A percentile compares a stretch with the other conserved stretches of the same genome.
Evolutionary conservation across 805 yeast species (phyloP).

Genomic region (Zygosaccharomyces bisporus): DNA sequence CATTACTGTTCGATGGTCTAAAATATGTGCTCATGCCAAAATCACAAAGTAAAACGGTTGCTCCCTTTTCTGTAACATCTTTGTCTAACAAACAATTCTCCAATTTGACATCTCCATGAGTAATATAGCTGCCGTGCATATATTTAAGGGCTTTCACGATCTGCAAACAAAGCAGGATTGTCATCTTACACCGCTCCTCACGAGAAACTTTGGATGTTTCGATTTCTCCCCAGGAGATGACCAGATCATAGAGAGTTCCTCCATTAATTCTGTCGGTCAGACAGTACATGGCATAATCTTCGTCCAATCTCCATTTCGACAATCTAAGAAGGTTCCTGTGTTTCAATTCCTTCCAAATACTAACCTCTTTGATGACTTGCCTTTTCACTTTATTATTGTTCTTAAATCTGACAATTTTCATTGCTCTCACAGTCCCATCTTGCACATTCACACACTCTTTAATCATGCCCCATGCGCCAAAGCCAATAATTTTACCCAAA

Average conservation of each 20-base stretch:
- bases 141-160: conserved; percentile 57
- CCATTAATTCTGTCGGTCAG: conserved; percentile 64
- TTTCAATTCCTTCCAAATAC: conserved; percentile 66
- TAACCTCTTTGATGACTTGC: conserved; percentile 66
- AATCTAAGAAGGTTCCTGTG: conserved; percentile 67
- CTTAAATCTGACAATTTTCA: conserved; percentile 55
- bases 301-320: conserved; percentile 56
- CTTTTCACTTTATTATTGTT: conserved; percentile 49
- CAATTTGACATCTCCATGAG: conserved; percentile 79
- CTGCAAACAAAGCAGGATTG: conserved; percentile 46
- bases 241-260: conserved; percentile 79
- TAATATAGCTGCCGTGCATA: conserved; percentile 56
- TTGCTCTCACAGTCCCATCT: conserved; percentile 46
- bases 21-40: conserved; percentile 70
- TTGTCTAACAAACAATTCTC: conserved; percentile 71
- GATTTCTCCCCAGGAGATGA: conserved; percentile 59
- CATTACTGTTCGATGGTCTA: conserved; percentile 5
- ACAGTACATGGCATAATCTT: conserved; percentile 59
- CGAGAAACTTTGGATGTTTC: conserved; percentile 31
- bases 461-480: conserved; percentile 88
- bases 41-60: conserved; percentile 64
- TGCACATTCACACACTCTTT: conserved; percentile 54
- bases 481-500: conserved; percentile 73
- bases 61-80: conserved; percentile 22
- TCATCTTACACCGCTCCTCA: conserved; percentile 35